phyloP scores from a whole-genome alignment of 768 basidiomycete species.

The Leccinellum rugosiceps region DNA sequence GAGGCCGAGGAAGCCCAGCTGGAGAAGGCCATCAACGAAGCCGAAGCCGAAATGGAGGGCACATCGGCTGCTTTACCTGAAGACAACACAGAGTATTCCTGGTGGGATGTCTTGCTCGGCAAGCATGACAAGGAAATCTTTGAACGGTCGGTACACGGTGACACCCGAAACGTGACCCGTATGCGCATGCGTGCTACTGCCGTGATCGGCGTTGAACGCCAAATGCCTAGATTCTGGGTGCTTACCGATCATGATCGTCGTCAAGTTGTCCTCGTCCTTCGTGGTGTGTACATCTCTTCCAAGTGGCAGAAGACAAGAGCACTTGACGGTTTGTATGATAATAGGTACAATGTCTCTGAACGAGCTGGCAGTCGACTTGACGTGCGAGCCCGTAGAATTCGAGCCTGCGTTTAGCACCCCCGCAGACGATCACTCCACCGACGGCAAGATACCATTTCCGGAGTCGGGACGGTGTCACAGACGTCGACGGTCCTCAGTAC shows the following conservation, averaged over 20 bases:
- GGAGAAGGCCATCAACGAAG: constrained; percentile 63
- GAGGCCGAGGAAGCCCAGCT: constrained; percentile 59
- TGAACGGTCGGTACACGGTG: constrained; percentile 49
- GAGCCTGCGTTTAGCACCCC: constrained; percentile 45
- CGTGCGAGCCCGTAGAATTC: constrained; percentile 72
- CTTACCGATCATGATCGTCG: constrained; percentile 73
- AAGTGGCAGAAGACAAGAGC: background rate
- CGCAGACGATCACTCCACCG: constrained; percentile 23
- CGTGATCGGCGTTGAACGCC: constrained; percentile 60
- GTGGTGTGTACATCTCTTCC: constrained; percentile 41
- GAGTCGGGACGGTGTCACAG: constrained; percentile 21
- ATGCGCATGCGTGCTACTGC: constrained; percentile 56
- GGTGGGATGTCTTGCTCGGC: constrained; percentile 82
- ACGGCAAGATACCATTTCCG: constrained; percentile 38
- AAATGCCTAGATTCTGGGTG: constrained; percentile 85
- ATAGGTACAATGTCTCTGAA: constrained; percentile 83
- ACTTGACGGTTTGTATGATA: constrained; percentile 3
- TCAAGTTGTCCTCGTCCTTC: constrained; percentile 73
- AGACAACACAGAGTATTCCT: constrained; percentile 50
- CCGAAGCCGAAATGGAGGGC: constrained; percentile 59
- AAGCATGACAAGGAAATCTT: constrained; percentile 84
- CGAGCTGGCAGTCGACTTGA: constrained; percentile 82
- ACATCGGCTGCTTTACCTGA: constrained; percentile 31
- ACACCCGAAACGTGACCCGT: constrained; percentile 29
- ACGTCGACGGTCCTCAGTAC: constrained; percentile 25